Base-by-base conservation (phyloP, 179 eudicot species). In the Patellifolia procumbens region DNA sequence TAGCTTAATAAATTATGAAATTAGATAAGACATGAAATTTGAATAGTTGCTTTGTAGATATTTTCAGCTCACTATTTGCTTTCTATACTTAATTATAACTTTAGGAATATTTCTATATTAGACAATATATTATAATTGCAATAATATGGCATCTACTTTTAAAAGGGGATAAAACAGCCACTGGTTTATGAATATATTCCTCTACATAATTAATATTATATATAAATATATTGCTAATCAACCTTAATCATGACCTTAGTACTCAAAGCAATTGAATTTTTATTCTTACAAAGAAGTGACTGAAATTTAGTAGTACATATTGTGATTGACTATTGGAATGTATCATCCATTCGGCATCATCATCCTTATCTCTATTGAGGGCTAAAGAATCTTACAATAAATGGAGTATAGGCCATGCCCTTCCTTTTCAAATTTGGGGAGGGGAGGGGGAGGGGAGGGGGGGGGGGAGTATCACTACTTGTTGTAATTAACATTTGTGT, bases 151-250 rank as follows among this genome's bases (percentile, higher is more conserved):
- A 81, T 81, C 80, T 72, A 10, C 80, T 71, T 80, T 70, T 53
- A 42, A 67, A 66, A 29, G 55, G 45, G 45, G 76, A 73, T 68
- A 45, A 67, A 76, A 72, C 65, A 72, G 67, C 83, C 80, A 81
- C 80, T 74, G 65, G 61, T 52, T 29, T 66, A 76, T 72, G 80
- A 73, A 72, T 76, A 58, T 81, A 66, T 81, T 72, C 83, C 15
- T 10, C 28, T 52, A 24, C 61, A 11, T 32, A 5, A 39, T 7
- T 39, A 39, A 22, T 42, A 22, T 12, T 3, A 52, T 17, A 24
- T 35, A 65, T 22, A n/a, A 32, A n/a, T 74, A 24, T 31, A 34
- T 76, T 60, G 29, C 42, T 56, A 43, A 24, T 19, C 13, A 28
- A 68, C 20, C 62, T 15, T 17, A 59, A 68, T 71, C 68, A 5